Conservation (phyloP, 805 yeast species). For the Candida boidinii region DNA sequence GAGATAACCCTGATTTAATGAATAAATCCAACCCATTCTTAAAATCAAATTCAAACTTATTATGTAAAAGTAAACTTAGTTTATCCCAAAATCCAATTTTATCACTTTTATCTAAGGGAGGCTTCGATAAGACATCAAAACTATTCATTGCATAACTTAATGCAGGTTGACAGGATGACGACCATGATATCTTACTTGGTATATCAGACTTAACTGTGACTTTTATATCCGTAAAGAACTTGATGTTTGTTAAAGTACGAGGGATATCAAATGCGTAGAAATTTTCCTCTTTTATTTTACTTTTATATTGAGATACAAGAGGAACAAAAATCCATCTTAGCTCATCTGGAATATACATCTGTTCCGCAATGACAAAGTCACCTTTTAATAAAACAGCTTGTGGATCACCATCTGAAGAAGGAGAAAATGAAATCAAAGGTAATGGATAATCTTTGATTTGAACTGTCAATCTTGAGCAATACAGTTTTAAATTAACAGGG, state of each 20-base stretch:
- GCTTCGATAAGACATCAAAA: conserved; percentile 60
- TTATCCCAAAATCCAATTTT: conserved; percentile 72
- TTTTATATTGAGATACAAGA: conserved; percentile 29
- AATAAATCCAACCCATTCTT: conserved; percentile 48
- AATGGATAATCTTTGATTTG: conserved; percentile 47
- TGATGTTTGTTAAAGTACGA: conserved; percentile 57
- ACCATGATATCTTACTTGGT: conserved; percentile 53
- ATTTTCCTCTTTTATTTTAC: conserved; percentile 15
- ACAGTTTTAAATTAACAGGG: conserved; percentile 38
- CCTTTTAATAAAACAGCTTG: conserved; percentile 29
- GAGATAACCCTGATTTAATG: conserved; percentile 52
- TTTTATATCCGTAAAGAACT: conserved; percentile 41
- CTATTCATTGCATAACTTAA: conserved; percentile 52
- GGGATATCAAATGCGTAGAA: conserved; percentile 51
- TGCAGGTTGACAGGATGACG: conserved; percentile 55
- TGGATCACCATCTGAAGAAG: conserved; percentile 32
- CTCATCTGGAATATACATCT: conserved; percentile 42
- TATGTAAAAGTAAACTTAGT: conserved; percentile 45
- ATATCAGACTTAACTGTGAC: conserved; percentile 35
- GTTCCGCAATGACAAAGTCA: conserved; percentile 53
- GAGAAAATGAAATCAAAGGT: conserved; percentile 45
- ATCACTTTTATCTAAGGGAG: conserved; percentile 57
- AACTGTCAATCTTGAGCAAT: conserved; percentile 33
- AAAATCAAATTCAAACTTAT: conserved; percentile 39
- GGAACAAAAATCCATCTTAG: conserved; percentile 39